Base-by-base conservation (phyloP, 352 stramenopile genomes). In the Achlya hypogyna region DNA sequence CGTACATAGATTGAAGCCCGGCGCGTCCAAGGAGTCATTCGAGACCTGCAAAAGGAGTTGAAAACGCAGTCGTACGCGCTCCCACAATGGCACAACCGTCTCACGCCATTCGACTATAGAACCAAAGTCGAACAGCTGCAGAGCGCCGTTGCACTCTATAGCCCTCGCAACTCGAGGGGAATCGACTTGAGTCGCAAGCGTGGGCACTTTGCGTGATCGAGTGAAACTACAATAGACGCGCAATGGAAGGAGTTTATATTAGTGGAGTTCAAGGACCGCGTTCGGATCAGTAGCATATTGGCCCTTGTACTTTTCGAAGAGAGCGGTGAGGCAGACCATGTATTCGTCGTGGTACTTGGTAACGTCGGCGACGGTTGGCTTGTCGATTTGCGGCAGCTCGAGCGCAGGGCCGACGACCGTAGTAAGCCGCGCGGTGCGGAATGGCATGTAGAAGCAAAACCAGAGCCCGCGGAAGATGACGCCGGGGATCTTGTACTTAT, bases 341-440 rank as follows among this genome's bases (percentile, higher is more conserved):
- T 98, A 98, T 51, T 88, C 71, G 27, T 76, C 71, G 71, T 98
- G 93, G 77, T 92, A 97, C 69, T 88, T 81, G 42, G 75, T 67
- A 0, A 98, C 80, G 31, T 98, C 81, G 40, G 96, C 87, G 23
- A 78, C 78, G 0, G 79, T 96, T 5, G 95, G 92, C 59, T 96
- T 47, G 32, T 84, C 74, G 58, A 98, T 88, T 53, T 77, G 87
- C 1, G 93, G 93, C 12, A 98, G 45, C 45, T 82, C 71, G 27
- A 98, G 62, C 23, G 91, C 81, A 52, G 86, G 87, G 18, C 92
- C 88, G 23, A 97, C 78, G 20, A 98, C 91, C 8, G 91, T 97
- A 56, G 90, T 85, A 34, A 98, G 60, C 53, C 90, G 77, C 0
- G 90, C 75, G 42, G 86, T 70, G 31, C 78, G 74, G 42, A 71